Evolutionary conservation across 768 basidiomycete species (phyloP).

Genomic region (Suillus bovinus): DNA sequence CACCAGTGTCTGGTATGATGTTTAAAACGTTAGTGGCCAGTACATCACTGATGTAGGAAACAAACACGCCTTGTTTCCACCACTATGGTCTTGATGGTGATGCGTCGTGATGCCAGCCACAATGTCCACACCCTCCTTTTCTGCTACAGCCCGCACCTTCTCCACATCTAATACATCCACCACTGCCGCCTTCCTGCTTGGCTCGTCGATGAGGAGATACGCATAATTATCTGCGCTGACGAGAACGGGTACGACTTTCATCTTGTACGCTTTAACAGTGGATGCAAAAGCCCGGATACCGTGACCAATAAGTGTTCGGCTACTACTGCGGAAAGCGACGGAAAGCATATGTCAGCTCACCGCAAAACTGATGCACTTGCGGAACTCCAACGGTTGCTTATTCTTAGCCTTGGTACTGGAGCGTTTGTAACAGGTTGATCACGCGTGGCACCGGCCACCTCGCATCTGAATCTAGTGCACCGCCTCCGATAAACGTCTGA

Average conservation of each 20-base stretch:
- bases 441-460: constrained; percentile 1
- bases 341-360: constrained; percentile 7
- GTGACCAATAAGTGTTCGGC: not conserved
- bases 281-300: constrained; percentile 21
- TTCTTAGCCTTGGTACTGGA: not conserved
- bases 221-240: constrained; percentile 85
- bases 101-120: constrained; percentile 86
- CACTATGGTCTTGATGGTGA: constrained; percentile 88
- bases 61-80: constrained; percentile 72
- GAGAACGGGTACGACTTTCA: constrained; percentile 80
- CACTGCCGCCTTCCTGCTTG: constrained; percentile 66
- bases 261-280: constrained; percentile 30
- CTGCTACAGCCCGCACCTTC: constrained; percentile 65
- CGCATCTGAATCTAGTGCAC: constrained; percentile 1
- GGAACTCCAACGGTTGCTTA: not conserved
- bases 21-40: constrained; percentile 10
- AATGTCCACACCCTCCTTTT: constrained; percentile 60
- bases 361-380: constrained; percentile 10
- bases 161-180: constrained; percentile 80
- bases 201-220: constrained; percentile 75
- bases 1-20: constrained; percentile 28
- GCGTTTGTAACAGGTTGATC: not conserved
- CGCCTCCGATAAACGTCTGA: constrained; percentile 1
- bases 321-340: constrained; percentile 3
- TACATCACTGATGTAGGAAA: not conserved